These are phyloP conservation scores for Saitozyma podzolica DNA, from an alignment of 768 basidiomycete species.

Conservation along the genomic window DNA sequence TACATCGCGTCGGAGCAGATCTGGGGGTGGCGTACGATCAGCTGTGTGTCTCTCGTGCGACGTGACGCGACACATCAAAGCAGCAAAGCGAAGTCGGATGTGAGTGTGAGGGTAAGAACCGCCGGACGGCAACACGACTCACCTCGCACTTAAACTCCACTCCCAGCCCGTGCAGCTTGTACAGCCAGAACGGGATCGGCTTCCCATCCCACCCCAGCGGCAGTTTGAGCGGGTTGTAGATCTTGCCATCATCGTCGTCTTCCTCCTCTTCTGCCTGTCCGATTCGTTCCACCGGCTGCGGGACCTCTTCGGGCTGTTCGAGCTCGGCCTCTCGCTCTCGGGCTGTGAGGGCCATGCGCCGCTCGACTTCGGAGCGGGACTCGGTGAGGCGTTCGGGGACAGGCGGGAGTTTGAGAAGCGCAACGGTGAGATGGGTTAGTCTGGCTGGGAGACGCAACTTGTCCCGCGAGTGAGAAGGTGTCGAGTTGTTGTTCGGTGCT, in stretches of 20 bases:
- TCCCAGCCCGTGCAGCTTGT: conserved; percentile 96
- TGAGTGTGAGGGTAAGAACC: no score
- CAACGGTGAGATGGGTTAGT: conserved; percentile 68
- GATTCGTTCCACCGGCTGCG: conserved; percentile 36
- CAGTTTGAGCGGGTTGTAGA: conserved; percentile 96
- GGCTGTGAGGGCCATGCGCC: conserved; percentile 94
- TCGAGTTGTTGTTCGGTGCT: conserved; percentile 32
- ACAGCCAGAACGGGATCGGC: conserved; percentile 79
- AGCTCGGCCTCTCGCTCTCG: conserved; percentile 82
- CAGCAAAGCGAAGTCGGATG: no score
- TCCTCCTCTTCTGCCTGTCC: conserved; percentile 52
- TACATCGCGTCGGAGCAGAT: conserved; percentile 10
- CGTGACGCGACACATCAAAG: no score
- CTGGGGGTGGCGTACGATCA: not conserved
- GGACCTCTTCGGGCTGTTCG: conserved; percentile 69
- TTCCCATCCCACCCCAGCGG: conserved; percentile 81
- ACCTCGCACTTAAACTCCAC: conserved; percentile 98
- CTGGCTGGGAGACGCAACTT: conserved; percentile 59
- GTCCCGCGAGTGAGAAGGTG: conserved; percentile 39
- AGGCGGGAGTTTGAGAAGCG: conserved; percentile 62
- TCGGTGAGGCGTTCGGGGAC: conserved; percentile 73
- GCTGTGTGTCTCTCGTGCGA: no score
- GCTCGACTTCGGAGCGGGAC: conserved; percentile 93
- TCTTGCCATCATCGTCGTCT: conserved; percentile 91
- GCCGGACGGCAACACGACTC: conserved; percentile 46